phyloP scores from a whole-genome alignment of 495 filamentous ascomycete species.

The Rhypophila decipiens region DNA sequence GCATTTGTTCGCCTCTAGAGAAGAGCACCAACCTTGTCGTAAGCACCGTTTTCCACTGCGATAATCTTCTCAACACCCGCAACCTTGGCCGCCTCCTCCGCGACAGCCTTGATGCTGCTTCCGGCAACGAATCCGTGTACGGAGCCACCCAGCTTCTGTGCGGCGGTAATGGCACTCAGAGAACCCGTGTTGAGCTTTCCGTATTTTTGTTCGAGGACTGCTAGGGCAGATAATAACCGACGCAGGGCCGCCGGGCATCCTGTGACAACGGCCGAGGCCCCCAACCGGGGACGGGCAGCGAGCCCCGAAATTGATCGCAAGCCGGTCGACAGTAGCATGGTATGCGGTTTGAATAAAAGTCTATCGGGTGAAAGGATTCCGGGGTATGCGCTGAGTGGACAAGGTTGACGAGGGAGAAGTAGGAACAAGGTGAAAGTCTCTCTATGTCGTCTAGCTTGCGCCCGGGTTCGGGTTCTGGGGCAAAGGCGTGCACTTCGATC shows the following conservation, averaged over 20 bases:
- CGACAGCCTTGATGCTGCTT: conserved; percentile 69
- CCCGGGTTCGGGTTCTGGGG: not conserved
- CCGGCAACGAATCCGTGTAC: conserved; percentile 87
- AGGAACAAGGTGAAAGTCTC: not conserved
- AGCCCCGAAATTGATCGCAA: conserved; percentile 25
- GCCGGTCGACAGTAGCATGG: conserved; percentile 18
- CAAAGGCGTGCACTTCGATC: not conserved
- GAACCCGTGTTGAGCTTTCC: conserved; percentile 80
- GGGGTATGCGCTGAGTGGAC: not conserved
- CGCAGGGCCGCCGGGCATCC: conserved; percentile 42
- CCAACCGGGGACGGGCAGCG: conserved; percentile 18
- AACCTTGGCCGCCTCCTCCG: conserved; percentile 82
- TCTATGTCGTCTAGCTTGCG: not conserved
- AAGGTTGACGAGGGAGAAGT: conserved; percentile 1
- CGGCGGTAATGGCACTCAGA: conserved; percentile 79
- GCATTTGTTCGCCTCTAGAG: too few relatives aligned
- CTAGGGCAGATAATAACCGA: conserved; percentile 79
- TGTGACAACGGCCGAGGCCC: conserved; percentile 18
- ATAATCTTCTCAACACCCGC: conserved; percentile 87
- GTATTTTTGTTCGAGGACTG: conserved; percentile 87
- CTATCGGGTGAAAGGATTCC: not conserved
- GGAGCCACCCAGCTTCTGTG: conserved; percentile 75
- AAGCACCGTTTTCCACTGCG: conserved; percentile 77
- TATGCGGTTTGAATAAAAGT: conserved; percentile 8
- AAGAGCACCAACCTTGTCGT: conserved; percentile 76